Base-by-base conservation (phyloP, 1,284 basidiomycete genomes). In the Cutaneotrichosporon sp. region DNA sequence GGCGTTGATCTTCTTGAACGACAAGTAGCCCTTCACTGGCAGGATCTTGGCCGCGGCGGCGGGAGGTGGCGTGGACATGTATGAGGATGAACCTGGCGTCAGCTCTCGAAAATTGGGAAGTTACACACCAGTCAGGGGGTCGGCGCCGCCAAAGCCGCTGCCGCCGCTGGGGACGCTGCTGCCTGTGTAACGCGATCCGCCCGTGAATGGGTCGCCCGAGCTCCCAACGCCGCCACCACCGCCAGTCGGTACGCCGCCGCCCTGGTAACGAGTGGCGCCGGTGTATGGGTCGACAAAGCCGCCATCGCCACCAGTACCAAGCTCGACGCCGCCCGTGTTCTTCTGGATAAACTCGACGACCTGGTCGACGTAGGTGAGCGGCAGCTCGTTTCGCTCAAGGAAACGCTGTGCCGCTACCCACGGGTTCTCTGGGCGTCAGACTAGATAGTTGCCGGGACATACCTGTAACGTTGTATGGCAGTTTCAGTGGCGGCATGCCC, bases 341-440 rank as follows among this genome's bases (percentile, higher is more conserved):
- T 88, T 88, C 72, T 97, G 87, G 55, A 99, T 97, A 73, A 97
- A 98, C 44, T 81, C 79, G 23, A 90, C 93, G 17, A 98, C 87
- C 73, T 98, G 83, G 63, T 98, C 94, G 18, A 90, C 76, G 68
- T 97, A 94, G 8, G 78, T 80, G 56, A 83, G 68, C 0, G 94
- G 87, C 14, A 99, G 79, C 36, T 97, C 86, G 69, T 99, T 87
- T 54, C 78, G 78, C 56, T 86, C 80, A 45, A 98, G 76, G 79
- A 98, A 99, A 26, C 83, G 82, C 69, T 94, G 88, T 0, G 96
- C 96, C 1, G 91, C 93, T 33, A 78, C 73, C 75, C 86, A 97
- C 0, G 94, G 87, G 71, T 97, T 97, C 62, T 99, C 94, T 93
- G 65, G 13, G 12, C 8, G 12, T 35, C 34, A 41, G 37, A 8